Conservation (phyloP, 192 early-diverging fungal species). For the Coemansia sp. region DNA sequence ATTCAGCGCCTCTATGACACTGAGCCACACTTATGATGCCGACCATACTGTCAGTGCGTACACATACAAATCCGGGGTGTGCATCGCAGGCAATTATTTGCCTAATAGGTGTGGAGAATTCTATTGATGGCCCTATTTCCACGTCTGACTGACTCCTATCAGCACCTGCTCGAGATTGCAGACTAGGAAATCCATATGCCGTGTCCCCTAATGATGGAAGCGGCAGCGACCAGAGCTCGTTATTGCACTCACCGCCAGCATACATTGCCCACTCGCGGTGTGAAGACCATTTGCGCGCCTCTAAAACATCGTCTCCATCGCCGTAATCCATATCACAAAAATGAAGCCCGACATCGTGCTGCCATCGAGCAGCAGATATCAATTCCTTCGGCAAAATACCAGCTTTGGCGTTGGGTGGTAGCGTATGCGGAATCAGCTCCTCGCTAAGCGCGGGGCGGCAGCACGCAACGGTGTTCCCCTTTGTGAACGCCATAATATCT, state of each 20-base stretch:
- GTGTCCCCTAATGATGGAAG: constrained; percentile 11
- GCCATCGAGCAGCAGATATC: background rate
- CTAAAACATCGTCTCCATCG: background rate
- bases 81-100: constrained; percentile 16
- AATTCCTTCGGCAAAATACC: background rate
- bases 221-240: constrained; percentile 39
- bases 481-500: constrained; percentile 7
- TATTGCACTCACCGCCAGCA: constrained; percentile 34
- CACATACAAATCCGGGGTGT: constrained; percentile 30
- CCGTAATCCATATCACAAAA: background rate
- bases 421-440: background rate
- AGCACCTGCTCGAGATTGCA: constrained; percentile 3
- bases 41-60: constrained; percentile 49
- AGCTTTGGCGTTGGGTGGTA: background rate
- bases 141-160: background rate
- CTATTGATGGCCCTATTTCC: constrained; percentile 12
- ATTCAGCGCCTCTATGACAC: background rate
- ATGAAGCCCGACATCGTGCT: constrained; percentile 13
- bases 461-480: constrained; percentile 20
- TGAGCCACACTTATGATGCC: constrained; percentile 13
- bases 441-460: constrained; percentile 21
- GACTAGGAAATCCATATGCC: background rate
- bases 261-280: constrained; percentile 31
- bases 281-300: constrained; percentile 23
- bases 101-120: constrained; percentile 41